phyloP scores from a whole-genome alignment of 305 asterid species.

The Fraxinus baroniana region DNA sequence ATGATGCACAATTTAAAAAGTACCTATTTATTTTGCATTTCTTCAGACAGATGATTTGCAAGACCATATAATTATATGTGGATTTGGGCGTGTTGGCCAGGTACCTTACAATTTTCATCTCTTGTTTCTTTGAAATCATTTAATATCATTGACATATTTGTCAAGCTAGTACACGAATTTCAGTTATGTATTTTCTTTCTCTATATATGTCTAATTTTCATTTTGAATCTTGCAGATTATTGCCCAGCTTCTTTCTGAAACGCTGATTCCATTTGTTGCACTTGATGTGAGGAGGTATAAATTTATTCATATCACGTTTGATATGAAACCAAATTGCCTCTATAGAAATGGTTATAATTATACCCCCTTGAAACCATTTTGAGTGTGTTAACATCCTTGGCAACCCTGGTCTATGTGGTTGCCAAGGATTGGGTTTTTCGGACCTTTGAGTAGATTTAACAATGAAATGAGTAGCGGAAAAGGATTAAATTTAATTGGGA shows the following conservation, averaged over 20 bases:
- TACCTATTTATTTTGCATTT: slow-evolving; percentile 21
- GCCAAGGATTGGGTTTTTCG: background rate
- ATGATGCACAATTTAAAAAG: background rate
- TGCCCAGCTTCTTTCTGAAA: slow-evolving; percentile 99
- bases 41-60: slow-evolving; percentile 98
- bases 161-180: slow-evolving; percentile 19
- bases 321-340: background rate
- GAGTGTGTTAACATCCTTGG: background rate
- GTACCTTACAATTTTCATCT: slow-evolving; percentile 39
- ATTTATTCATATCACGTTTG: background rate
- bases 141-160: slow-evolving; percentile 9
- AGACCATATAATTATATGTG: slow-evolving; percentile 94
- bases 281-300: slow-evolving; percentile 97
- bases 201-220: slow-evolving; percentile 15
- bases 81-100: slow-evolving; percentile 99
- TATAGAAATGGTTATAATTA: background rate
- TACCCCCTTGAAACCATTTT: background rate
- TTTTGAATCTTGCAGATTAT: slow-evolving; percentile 64
- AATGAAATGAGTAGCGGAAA: background rate
- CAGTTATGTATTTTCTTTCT: slow-evolving; percentile 3
- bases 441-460: background rate
- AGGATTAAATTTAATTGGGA: background rate
- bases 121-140: slow-evolving; percentile 18
- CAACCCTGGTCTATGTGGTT: background rate
- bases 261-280: slow-evolving; percentile 97